Base-by-base conservation (phyloP, 2,329 filamentous ascomycete species). In the Corinectria fuckeliana region DNA sequence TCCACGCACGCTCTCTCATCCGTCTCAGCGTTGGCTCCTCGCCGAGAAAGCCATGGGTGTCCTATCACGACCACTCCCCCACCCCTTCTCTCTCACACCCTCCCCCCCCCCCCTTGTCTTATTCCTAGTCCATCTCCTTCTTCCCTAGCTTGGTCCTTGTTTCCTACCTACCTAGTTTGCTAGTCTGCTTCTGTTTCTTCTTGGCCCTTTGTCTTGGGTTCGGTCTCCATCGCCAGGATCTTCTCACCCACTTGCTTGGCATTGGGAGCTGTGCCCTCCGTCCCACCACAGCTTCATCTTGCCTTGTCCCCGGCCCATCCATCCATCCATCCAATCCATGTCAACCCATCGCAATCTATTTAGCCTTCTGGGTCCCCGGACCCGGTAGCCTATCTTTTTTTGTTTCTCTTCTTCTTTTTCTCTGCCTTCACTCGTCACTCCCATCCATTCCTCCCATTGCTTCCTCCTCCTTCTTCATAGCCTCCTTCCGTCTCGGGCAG, bases 21-120 rank as follows among this genome's bases (percentile, higher is more conserved):
- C 41, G 25, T 14, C 36, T 30, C 42, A 32, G 42, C 38, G 48
- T 54, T 55, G 55, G 56, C 32, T 45, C 36, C 13, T 30, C 50
- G 28, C 50, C 45, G 26, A 42, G 25, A 18, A 42, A 67, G 48
- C 56, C 62, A 58, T 50, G 60, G 67, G 67, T 48, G 67, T 69
- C 67, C 69, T 70, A 69, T 70, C 57, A 56, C 26, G 60, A 66
- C 61, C 53, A 34, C 59, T 68, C 60, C 62, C 65, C 63, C 65
- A 68, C 67, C 68, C 65, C 58, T 50, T 50, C 50, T 50, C 34
- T 39, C 38, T 36, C 61, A 53, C 65, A 50, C 62, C 65, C 64
- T 60, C 63, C 62, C 65, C 62, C 47, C 45, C 38, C 49, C 53
- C 30, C 49, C 49, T 28, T 50, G 60, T 56, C 38, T 18, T 9